Evolutionary conservation across 352 stramenopile genomes (phyloP).

Genomic region (Pythium aristosporum): DNA sequence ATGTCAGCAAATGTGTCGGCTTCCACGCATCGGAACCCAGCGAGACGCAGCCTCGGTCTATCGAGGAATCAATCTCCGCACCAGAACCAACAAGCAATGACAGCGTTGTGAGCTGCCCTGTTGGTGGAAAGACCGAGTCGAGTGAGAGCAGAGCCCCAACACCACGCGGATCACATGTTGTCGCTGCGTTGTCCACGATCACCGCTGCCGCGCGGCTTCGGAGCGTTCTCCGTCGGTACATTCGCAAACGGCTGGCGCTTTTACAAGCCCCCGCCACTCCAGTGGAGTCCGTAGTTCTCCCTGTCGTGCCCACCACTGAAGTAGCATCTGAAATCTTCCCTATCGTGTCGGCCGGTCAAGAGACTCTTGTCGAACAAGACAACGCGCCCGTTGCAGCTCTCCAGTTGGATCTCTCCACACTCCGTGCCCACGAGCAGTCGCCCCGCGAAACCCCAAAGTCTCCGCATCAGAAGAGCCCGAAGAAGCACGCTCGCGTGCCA

Average conservation of each 20-base stretch:
- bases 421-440: background rate
- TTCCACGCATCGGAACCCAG: background rate
- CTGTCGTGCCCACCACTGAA: no score
- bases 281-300: background rate
- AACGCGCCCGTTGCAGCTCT: background rate
- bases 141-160: background rate
- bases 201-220: background rate
- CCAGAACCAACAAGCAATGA: no score
- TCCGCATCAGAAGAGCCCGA: slow-evolving; percentile 8
- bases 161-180: background rate
- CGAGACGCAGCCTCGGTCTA: no score
- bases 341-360: no score
- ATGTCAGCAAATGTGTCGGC: background rate
- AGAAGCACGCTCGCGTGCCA: slow-evolving; percentile 34
- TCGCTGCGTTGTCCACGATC: background rate
- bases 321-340: background rate
- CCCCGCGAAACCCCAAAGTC: background rate
- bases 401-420: slow-evolving; percentile 10
- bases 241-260: background rate
- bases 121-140: background rate
- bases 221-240: background rate
- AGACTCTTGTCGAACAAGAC: background rate
- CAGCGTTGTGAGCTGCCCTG: no score
- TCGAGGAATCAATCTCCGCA: background rate
- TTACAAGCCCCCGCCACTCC: background rate